A percentile compares a stretch with the other conserved stretches of the same genome.
Conservation (phyloP, 768 basidiomycete genomes). For the Ramaria sp. region DNA sequence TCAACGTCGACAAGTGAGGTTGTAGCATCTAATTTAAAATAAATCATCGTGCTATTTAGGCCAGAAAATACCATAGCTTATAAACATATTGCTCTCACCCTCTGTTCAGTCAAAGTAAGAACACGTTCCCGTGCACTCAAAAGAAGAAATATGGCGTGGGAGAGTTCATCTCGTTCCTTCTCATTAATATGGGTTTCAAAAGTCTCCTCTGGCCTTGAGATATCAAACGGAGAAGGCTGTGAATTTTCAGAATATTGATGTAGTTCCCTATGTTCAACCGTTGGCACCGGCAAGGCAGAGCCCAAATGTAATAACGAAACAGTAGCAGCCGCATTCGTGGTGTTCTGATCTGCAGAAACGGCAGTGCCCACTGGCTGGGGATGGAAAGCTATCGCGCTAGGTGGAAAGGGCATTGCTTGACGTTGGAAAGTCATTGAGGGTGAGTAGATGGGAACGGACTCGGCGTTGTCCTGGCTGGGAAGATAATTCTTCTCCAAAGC, state of each 20-base stretch:
- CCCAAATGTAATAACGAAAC: background rate
- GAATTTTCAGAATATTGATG: background rate
- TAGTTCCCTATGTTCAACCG: background rate
- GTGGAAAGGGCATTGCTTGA: too few species aligned
- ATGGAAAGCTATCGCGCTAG: too few species aligned
- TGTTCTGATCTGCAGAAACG: background rate
- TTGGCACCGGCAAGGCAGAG: background rate
- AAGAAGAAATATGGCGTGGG: constrained; percentile 51
- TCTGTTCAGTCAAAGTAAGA: constrained; percentile 65
- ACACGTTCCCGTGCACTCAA: constrained; percentile 61
- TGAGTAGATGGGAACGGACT: too few species aligned
- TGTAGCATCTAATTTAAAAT: background rate
- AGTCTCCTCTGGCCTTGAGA: background rate
- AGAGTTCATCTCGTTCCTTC: constrained; percentile 6
- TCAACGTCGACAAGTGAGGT: constrained; percentile 11
- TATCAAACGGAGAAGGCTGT: background rate
- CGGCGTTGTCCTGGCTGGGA: too few species aligned
- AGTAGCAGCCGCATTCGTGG: background rate
- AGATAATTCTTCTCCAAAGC: too few species aligned
- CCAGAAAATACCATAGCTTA: background rate
- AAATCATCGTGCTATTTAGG: background rate
- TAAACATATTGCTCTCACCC: constrained; percentile 30
- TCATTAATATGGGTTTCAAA: background rate
- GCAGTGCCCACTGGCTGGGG: too few species aligned
- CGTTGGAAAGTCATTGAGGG: too few species aligned